Evolutionary conservation across 495 filamentous ascomycete species (phyloP), one percentile per base, ranked within the genome.

Genomic region (Lindgomyces ingoldianus): DNA sequence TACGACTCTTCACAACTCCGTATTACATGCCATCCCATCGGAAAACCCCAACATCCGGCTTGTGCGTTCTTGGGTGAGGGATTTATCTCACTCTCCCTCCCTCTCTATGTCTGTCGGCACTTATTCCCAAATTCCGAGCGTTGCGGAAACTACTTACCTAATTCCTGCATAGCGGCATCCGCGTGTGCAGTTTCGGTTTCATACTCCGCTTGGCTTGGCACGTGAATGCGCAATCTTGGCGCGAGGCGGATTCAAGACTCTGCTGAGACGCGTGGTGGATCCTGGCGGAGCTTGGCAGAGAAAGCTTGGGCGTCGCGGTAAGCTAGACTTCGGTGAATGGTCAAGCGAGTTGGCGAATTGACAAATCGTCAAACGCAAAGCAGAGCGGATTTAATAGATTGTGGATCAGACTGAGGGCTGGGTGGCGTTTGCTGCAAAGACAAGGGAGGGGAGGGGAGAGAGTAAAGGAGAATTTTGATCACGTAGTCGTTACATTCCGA

Each of bases 401-500:
- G n/a, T n/a, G n/a, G n/a, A n/a, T n/a, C n/a, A n/a, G n/a, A n/a
- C n/a, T n/a, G n/a, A n/a, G n/a, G n/a, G n/a, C n/a, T n/a, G n/a
- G n/a, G n/a, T n/a, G n/a, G n/a, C n/a, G n/a, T 39, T 39, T 6
- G 14, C 6, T 39, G 33, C 33, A 14, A 39, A 39, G 50, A 27
- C 14, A 53, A 29, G 4, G 9, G 26, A 14, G 9, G 8, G 50
- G 2, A 26, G n/a, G 25, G 29, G 33, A 57, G 29, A 57, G 19
- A 16, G n/a, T 25, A 8, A 26, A 11, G 9, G 12, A 52, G 22
- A 26, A 41, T 45, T 27, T 57, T 57, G 54, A 57, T 57, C 54
- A 57, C 54, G 41, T 57, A 57, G 54, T 46, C 54, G 41, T 57
- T 57, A 30, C 54, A 57, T 57, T 57, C 44, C 8, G 54, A 22